Percentiles rank a stretch among this genome's conserved stretches.
Evolutionary conservation across 179 eudicot genomes (phyloP).

Genomic region (Spergularia azorica): DNA sequence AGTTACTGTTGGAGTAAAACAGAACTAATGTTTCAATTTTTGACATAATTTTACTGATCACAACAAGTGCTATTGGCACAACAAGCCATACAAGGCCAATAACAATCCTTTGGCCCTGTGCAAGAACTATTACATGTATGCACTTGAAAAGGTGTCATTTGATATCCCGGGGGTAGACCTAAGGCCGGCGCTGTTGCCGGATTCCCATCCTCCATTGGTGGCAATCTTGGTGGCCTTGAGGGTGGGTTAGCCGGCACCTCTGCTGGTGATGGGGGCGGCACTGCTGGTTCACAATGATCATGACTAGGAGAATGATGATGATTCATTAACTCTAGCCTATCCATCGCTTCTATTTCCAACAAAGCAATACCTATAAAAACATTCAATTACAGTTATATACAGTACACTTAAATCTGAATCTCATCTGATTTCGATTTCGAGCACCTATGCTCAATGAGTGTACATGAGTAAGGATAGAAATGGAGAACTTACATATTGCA

Average conservation of each 20-base stretch:
- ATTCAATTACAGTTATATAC: not conserved
- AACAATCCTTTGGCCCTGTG: slow-evolving; percentile 24
- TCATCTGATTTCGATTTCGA: not conserved
- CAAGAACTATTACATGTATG: slow-evolving; percentile 21
- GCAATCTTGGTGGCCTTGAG: too few relatives aligned
- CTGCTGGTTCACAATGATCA: slow-evolving; percentile 9
- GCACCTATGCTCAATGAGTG: not conserved
- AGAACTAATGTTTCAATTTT: slow-evolving; percentile 16
- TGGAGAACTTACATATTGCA: slow-evolving; percentile 7
- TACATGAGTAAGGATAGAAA: not conserved
- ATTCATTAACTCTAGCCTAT: not conserved
- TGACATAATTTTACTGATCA: slow-evolving; percentile 19
- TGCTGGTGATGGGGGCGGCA: not conserved
- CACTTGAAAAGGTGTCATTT: slow-evolving; percentile 11
- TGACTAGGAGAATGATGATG: not conserved
- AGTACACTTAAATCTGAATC: not conserved
- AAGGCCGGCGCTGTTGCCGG: not conserved
- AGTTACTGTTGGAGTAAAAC: not conserved
- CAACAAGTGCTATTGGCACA: slow-evolving; percentile 22
- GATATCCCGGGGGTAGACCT: slow-evolving; percentile 9
- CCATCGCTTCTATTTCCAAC: not conserved
- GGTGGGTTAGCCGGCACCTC: not conserved
- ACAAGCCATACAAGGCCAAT: slow-evolving; percentile 28
- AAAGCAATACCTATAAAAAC: slow-evolving; percentile 4
- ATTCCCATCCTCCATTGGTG: not conserved